A percentile compares a stretch with the other conserved stretches of the same genome.
Evolutionary conservation across 2,329 filamentous ascomycete species (phyloP).

Genomic region (Cordyceps tenuipes): DNA sequence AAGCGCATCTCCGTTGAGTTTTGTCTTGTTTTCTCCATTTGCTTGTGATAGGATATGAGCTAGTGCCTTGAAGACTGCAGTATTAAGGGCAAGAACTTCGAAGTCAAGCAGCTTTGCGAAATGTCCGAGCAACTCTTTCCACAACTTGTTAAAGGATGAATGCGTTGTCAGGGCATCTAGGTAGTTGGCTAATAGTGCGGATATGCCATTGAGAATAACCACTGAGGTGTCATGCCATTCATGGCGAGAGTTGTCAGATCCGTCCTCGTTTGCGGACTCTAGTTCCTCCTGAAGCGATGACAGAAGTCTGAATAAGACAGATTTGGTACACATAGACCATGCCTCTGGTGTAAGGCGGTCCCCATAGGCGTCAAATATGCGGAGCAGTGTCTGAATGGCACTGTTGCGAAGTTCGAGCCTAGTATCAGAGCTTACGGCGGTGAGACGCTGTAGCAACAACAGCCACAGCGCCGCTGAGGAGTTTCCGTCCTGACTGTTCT

Average conservation of each 20-base stretch:
- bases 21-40: conserved; percentile 32
- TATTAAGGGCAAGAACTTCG: conserved; percentile 60
- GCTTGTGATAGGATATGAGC: conserved; percentile 51
- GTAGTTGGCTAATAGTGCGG: conserved; percentile 66
- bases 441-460: conserved; percentile 62
- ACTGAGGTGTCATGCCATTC: conserved; percentile 71
- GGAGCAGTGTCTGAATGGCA: conserved; percentile 81
- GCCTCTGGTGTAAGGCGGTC: conserved; percentile 68
- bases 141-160: conserved; percentile 60
- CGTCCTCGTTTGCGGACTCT: conserved; percentile 27
- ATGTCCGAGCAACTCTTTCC: conserved; percentile 64
- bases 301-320: conserved; percentile 71
- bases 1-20: conserved; percentile 44
- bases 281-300: conserved; percentile 58
- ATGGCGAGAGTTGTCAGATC: conserved; percentile 34
- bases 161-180: conserved; percentile 63
- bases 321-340: conserved; percentile 76
- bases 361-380: conserved; percentile 88
- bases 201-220: conserved; percentile 64
- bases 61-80: conserved; percentile 60
- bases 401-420: conserved; percentile 73
- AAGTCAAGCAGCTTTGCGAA: conserved; percentile 58
- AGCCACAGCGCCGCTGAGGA: conserved; percentile 72
- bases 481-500: conserved; percentile 47
- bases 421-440: conserved; percentile 61